A percentile compares a stretch with the other conserved stretches of the same genome.
phyloP scores from a whole-genome alignment of 306 rosid species.

The Inga leiocalycina region DNA sequence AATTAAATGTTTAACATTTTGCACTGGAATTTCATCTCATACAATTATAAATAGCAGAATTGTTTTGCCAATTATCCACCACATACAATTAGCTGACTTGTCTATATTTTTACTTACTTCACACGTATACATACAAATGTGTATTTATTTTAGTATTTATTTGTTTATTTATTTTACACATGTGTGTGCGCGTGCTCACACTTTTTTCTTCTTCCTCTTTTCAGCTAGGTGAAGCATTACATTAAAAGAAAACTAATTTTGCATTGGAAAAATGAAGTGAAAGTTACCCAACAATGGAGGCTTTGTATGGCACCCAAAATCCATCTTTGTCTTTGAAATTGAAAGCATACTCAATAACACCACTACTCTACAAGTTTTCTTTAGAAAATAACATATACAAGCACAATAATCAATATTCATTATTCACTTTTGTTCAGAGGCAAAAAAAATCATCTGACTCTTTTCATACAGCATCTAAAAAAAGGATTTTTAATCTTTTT shows the following conservation, averaged over 20 bases:
- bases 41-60: neutral
- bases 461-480: too few relatives aligned
- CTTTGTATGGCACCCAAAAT: neutral
- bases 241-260: neutral
- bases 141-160: neutral
- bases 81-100: neutral
- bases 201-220: neutral
- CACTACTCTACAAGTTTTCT: neutral
- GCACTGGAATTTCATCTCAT: neutral
- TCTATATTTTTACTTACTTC: neutral
- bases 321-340: constrained; percentile 12
- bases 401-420: neutral
- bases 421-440: too few relatives aligned
- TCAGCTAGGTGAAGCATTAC: neutral
- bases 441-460: too few relatives aligned
- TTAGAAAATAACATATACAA: neutral
- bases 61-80: neutral
- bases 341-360: neutral
- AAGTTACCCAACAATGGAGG: constrained; percentile 10
- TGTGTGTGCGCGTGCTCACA: neutral
- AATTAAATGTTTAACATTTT: too few relatives aligned
- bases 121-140: too few relatives aligned
- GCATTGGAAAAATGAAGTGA: constrained; percentile 11
- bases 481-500: too few relatives aligned
- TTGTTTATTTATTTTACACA: neutral